Percentiles rank a stretch among this genome's conserved stretches.
These are phyloP conservation scores for Dillenia turbinata DNA, from an alignment of 164 flowering plant genomes.

Conservation along the genomic window DNA sequence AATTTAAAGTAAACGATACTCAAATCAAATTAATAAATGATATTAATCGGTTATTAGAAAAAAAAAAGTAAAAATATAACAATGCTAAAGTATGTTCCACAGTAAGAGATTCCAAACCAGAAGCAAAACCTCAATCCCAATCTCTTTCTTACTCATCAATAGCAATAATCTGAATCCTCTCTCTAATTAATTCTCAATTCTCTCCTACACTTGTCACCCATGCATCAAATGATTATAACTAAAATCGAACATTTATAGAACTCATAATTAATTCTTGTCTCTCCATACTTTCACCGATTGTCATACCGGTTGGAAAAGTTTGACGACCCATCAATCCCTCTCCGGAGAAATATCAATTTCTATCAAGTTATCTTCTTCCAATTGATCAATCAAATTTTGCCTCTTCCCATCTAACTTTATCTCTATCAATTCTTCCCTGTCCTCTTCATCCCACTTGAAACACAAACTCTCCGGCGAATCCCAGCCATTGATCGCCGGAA, in stretches of 20 bases:
- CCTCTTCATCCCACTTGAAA: conserved; percentile 57
- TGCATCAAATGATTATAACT: conserved; percentile 11
- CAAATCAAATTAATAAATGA: no score
- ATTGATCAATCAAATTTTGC: conserved; percentile 13
- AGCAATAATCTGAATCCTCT: neutral
- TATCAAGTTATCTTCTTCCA: conserved; percentile 65
- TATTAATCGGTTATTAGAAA: no score
- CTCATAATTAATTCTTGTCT: no score
- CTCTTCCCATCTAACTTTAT: conserved; percentile 34
- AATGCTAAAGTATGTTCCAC: no score
- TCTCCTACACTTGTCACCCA: no score
- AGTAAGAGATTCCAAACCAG: neutral
- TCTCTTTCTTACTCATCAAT: neutral
- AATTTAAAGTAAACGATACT: no score
- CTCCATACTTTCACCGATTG: no score
- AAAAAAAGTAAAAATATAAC: no score
- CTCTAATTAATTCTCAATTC: neutral
- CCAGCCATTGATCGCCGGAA: conserved; percentile 29
- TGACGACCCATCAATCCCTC: neutral
- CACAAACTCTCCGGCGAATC: conserved; percentile 30
- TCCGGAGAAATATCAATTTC: conserved; percentile 63
- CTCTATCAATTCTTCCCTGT: conserved; percentile 53
- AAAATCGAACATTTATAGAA: no score
- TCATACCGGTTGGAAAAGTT: conserved; percentile 4
- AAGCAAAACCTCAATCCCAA: neutral